A percentile compares a stretch with the other conserved stretches of the same genome.
Conservation (phyloP, 1,139 yeast genomes). For the Tardiomyces depauwii region DNA sequence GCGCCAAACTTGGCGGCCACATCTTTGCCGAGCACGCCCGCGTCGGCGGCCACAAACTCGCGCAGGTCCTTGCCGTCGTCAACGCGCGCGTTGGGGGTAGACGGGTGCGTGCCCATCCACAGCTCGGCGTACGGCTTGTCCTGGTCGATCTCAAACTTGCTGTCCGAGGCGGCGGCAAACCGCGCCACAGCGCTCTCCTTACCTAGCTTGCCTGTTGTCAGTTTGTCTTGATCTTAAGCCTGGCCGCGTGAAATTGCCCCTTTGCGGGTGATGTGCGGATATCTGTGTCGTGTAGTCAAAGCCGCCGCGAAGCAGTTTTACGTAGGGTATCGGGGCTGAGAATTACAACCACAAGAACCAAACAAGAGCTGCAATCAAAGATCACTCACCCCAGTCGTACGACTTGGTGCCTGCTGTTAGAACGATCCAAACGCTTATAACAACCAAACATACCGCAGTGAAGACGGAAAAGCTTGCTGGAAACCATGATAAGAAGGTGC, state of each 20-base stretch:
- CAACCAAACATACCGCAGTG: conserved; percentile 20
- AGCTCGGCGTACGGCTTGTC: conserved; percentile 46
- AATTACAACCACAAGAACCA: too few species aligned
- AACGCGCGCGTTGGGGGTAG: conserved; percentile 66
- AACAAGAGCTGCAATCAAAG: too few species aligned
- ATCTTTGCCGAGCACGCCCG: conserved; percentile 43
- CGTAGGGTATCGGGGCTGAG: too few species aligned
- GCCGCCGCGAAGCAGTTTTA: too few species aligned
- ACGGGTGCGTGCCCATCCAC: conserved; percentile 99
- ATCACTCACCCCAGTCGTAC: conserved; percentile 29
- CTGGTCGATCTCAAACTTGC: conserved; percentile 51
- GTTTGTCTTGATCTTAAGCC: conserved; percentile 69
- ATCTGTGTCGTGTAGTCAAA: too few species aligned
- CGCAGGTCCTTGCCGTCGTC: conserved; percentile 47
- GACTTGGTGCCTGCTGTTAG: conserved; percentile 22
- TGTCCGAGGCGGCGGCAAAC: conserved; percentile 64
- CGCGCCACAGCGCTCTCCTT: conserved; percentile 77
- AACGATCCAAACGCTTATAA: too few species aligned
- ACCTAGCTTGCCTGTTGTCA: conserved; percentile 44
- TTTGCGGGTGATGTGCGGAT: too few species aligned
- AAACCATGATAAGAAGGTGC: too few species aligned
- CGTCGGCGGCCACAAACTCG: conserved; percentile 49
- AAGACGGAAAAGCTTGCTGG: conserved; percentile 19
- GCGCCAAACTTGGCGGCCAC: conserved; percentile 60
- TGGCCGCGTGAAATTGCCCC: too few species aligned